Evolutionary conservation across 805 yeast species (phyloP).

Genomic region (Limtongozyma cylindracea): DNA sequence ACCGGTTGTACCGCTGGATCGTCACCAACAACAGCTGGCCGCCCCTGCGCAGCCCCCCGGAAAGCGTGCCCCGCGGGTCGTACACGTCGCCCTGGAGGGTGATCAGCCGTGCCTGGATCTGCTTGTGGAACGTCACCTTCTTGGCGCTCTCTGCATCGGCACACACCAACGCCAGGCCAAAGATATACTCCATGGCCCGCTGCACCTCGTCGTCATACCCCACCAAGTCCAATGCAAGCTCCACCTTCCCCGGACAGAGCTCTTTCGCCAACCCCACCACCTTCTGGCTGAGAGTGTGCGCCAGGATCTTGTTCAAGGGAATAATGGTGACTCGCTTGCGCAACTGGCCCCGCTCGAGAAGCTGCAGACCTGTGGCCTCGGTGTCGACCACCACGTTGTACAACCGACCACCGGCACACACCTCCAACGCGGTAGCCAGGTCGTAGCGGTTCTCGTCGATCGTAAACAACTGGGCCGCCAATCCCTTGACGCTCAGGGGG

Average conservation of each 20-base stretch:
- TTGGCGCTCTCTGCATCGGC: slow-evolving; percentile 75
- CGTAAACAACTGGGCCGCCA: slow-evolving; percentile 66
- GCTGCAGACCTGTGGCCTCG: slow-evolving; percentile 60
- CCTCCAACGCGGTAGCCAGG: slow-evolving; percentile 67
- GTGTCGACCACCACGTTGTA: slow-evolving; percentile 82
- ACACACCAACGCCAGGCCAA: slow-evolving; percentile 79
- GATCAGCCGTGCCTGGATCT: slow-evolving; percentile 56
- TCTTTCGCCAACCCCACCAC: slow-evolving; percentile 40
- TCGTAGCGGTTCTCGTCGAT: slow-evolving; percentile 27
- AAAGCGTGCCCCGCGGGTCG: slow-evolving; percentile 87
- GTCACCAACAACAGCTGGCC: slow-evolving; percentile 31
- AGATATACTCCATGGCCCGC: slow-evolving; percentile 76
- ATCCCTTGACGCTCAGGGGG: slow-evolving; percentile 38
- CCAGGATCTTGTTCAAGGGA: slow-evolving; percentile 63
- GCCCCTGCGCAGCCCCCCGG: slow-evolving; percentile 74
- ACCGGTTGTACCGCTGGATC: slow-evolving; percentile 36
- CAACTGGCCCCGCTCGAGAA: slow-evolving; percentile 56
- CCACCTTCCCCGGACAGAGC: slow-evolving; percentile 71
- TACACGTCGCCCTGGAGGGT: slow-evolving; percentile 85
- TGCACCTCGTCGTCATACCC: slow-evolving; percentile 45
- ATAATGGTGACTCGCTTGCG: slow-evolving; percentile 72
- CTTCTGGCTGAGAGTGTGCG: slow-evolving; percentile 25
- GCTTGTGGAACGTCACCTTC: slow-evolving; percentile 65
- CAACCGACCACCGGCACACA: slow-evolving; percentile 80
- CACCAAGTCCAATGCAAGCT: slow-evolving; percentile 65